Percentiles rank a stretch among this genome's conserved stretches.
Evolutionary conservation across 768 basidiomycete genomes (phyloP).

Genomic region (Amanita rubescens): DNA sequence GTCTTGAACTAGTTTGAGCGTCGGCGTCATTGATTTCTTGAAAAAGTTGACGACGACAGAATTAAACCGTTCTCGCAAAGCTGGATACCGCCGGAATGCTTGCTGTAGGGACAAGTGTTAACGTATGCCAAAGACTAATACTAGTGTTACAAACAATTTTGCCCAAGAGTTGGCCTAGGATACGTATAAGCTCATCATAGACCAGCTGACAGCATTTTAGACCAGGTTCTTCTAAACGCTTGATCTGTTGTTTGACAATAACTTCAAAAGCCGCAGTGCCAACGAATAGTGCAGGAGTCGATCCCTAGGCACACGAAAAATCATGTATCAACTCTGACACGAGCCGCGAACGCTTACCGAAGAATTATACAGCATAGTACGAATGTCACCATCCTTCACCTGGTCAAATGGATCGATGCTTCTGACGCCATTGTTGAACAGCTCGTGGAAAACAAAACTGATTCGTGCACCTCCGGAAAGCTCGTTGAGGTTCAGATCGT

Average conservation of each 20-base stretch:
- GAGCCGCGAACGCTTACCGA: constrained; percentile 63
- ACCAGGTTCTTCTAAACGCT: constrained; percentile 88
- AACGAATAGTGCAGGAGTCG: constrained; percentile 93
- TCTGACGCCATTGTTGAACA: constrained; percentile 95
- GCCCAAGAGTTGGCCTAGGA: constrained; percentile 81
- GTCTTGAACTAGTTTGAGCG: constrained; percentile 89
- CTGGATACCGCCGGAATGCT: constrained; percentile 94
- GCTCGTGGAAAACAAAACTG: constrained; percentile 97
- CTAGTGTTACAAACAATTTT: constrained; percentile 85
- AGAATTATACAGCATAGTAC: constrained; percentile 94
- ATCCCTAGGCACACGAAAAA: constrained; percentile 55
- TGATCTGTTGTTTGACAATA: constrained; percentile 98
- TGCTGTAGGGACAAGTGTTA: constrained; percentile 42
- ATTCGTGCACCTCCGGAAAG: constrained; percentile 98
- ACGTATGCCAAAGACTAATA: neutral
- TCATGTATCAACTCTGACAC: neutral
- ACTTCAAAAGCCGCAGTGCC: constrained; percentile 97
- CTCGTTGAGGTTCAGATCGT: constrained; percentile 92
- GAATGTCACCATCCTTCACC: constrained; percentile 97
- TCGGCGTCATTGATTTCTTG: constrained; percentile 89
- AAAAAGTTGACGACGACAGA: constrained; percentile 94
- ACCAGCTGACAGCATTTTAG: constrained; percentile 93
- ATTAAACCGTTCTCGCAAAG: constrained; percentile 95
- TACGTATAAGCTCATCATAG: constrained; percentile 96
- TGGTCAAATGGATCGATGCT: constrained; percentile 98